Evolutionary conservation across 1,284 basidiomycete species (phyloP), one percentile per base, ranked within the genome.

Genomic region (Cryptococcus wingfieldii): DNA sequence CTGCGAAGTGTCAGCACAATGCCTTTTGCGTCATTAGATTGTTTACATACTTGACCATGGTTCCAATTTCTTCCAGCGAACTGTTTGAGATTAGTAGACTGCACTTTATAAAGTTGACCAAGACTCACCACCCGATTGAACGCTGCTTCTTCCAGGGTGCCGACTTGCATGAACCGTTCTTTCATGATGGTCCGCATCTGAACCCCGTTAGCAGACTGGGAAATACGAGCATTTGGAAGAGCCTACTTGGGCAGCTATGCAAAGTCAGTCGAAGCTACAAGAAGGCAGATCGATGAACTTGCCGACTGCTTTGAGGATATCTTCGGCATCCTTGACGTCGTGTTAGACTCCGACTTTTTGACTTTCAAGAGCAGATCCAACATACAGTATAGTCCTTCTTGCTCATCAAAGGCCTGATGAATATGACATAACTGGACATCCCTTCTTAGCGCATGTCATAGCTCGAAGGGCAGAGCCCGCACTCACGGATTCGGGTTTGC

Each of bases 31-130:
- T 19, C 19, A 34, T 10, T n/a, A 39, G n/a, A 41, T 8, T 28
- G n/a, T 5, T 38, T 18, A 34, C 64, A 47, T 34, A 76, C 70
- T 55, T 78, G 75, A 5, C 78, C 78, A 52, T 75, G 68, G 57
- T 78, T 79, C 75, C 75, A 77, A 58, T 77, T 74, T 16, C 74
- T 54, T 0, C 77, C 77, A 0, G 73, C 75, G 48, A 75, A 77
- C 71, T 72, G 28, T 2, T 28, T 12, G 12, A 14, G 25, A 43
- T 28, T 18, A 48, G 34, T n/a, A n/a, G 2, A 23, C 2, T 23
- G 23, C 23, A 23, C 23, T 23, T 23, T 23, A 23, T 23, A 23
- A 23, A 23, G 23, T 23, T 23, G 23, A 23, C 37, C 5, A 47
- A 27, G 34, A 54, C 74, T 55, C 31, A 75, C 72, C 3, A 76